Evolutionary conservation across 2,329 filamentous ascomycete genomes (phyloP), one percentile per base, ranked within the genome.

Genomic region (Atkinsonella texensis): DNA sequence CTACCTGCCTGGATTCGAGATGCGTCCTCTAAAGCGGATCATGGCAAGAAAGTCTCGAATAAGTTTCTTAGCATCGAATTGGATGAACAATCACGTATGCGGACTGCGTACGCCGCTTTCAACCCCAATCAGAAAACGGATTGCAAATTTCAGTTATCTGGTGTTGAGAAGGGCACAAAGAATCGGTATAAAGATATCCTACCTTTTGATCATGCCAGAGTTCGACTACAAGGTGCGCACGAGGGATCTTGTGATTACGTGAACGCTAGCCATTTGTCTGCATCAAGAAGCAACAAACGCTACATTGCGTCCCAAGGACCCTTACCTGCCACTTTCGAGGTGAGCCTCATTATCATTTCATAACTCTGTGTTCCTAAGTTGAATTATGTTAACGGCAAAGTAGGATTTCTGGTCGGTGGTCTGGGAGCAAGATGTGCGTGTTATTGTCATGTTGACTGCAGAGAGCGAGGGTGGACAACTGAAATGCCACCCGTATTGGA

Each of bases 141-240:
- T 15, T 57, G 53, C 58, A 57, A 68, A 20, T 79, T 94, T 8
- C 85, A 88, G 59, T 81, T 98, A 49, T 93, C 87, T 0, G 93
- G 93, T 8, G 86, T 98, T 32, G 93, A 98, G 62, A 93, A 96
- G 66, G 93, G 93, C 8, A 81, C 77, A 17, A 97, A 97, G 72
- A 98, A 98, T 60, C 81, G 93, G 9, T 98, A 98, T 72, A 97
- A 96, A 71, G 94, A 96, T 59, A 96, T 97, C 52, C 84, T 95
- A 69, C 93, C 93, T 0, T 98, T 94, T 64, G 91, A 97, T 62
- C 93, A 98, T 67, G 84, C 89, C 2, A 76, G 93, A 53, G 93
- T 98, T 50, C 89, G 81, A 57, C 69, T 98, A 46, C 76, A 86
- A 57, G 80, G 81, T 42, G 80, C 84, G 38, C 71, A 77, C 0